phyloP scores from a whole-genome alignment of 2,329 filamentous ascomycete species.

The Phaeoacremonium minimum region DNA sequence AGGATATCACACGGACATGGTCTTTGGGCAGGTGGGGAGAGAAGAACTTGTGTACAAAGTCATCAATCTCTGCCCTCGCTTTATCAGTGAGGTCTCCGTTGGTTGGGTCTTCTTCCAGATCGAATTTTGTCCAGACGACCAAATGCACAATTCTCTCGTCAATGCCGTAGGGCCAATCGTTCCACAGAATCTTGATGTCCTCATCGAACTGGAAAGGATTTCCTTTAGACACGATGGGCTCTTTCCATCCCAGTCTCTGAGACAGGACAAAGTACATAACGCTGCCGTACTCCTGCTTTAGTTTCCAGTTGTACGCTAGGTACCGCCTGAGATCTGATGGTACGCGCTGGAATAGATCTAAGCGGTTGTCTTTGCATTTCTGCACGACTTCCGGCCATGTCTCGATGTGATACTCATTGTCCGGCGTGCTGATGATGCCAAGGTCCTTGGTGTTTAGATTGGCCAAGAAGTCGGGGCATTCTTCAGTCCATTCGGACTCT shows the following conservation, averaged over 20 bases:
- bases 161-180: conserved; percentile 93
- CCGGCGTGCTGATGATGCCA: conserved; percentile 64
- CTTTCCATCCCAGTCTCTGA: conserved; percentile 65
- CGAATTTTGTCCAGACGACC: conserved; percentile 91
- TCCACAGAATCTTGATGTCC: conserved; percentile 73
- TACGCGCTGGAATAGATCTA: conserved; percentile 71
- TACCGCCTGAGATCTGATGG: conserved; percentile 79
- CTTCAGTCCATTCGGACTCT: conserved; percentile 49
- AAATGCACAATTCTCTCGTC: conserved; percentile 75
- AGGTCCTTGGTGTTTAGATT: conserved; percentile 64
- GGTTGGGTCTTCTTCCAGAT: conserved; percentile 62
- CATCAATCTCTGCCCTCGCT: conserved; percentile 62
- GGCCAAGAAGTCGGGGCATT: conserved; percentile 69
- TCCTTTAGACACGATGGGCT: conserved; percentile 28
- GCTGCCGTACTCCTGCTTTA: conserved; percentile 67
- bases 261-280: conserved; percentile 73
- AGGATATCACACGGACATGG: conserved; percentile 53
- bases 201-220: conserved; percentile 38
- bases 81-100: conserved; percentile 64
- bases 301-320: conserved; percentile 59
- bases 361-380: conserved; percentile 60
- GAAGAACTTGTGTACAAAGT: conserved; percentile 67
- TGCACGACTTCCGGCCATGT: conserved; percentile 67
- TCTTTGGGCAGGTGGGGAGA: conserved; percentile 43
- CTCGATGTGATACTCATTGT: conserved; percentile 58